Evolutionary conservation across 164 flowering plant genomes (phyloP).

Genomic region (Liquidambar formosana): DNA sequence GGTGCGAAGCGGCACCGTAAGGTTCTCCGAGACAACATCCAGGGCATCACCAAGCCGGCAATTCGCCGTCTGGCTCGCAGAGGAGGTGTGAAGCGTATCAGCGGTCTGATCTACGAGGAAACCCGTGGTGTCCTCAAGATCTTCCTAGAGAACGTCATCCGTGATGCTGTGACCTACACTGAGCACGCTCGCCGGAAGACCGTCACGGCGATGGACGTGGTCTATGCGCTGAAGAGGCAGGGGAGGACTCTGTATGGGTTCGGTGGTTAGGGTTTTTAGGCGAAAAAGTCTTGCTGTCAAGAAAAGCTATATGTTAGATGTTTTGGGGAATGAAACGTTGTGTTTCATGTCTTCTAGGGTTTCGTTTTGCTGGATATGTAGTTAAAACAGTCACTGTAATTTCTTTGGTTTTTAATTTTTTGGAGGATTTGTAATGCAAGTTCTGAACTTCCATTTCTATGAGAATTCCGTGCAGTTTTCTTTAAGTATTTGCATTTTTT

Average conservation of each 20-base stretch:
- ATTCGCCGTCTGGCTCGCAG: constrained; percentile 35
- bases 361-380: no score
- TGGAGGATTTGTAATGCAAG: no score
- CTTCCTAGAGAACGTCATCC: constrained; percentile 37
- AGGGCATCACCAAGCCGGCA: constrained; percentile 40
- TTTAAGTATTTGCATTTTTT: no score
- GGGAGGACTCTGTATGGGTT: constrained; percentile 42
- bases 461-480: no score
- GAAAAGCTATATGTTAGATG: constrained; percentile 8
- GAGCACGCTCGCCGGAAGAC: constrained; percentile 41
- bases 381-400: no score
- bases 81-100: constrained; percentile 41
- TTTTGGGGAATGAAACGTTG: no score
- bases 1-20: constrained; percentile 41
- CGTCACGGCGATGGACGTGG: constrained; percentile 44
- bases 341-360: no score
- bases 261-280: constrained; percentile 22
- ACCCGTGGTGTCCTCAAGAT: constrained; percentile 39
- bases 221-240: constrained; percentile 42
- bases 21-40: constrained; percentile 39
- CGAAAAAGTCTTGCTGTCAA: constrained; percentile 31
- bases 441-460: no score
- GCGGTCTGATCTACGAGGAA: constrained; percentile 40
- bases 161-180: constrained; percentile 34
- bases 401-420: no score